Evolutionary conservation across 1,284 basidiomycete species (phyloP).

Genomic region (Albatrellus sp.): DNA sequence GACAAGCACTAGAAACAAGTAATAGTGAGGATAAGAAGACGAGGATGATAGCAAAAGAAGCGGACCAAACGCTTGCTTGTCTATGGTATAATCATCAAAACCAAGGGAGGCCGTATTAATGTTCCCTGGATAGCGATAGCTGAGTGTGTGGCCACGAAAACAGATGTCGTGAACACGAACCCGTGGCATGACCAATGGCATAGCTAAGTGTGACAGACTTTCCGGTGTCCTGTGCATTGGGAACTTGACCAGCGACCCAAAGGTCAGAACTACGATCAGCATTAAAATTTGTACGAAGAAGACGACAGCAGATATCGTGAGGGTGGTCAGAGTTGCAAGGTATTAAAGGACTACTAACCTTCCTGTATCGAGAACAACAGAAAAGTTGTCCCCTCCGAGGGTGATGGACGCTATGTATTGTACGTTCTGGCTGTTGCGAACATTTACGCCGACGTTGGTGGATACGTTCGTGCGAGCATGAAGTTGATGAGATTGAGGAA

Average conservation of each 20-base stretch:
- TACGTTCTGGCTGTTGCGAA: slow-evolving; percentile 42
- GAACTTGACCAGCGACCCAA: slow-evolving; percentile 40
- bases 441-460: slow-evolving; percentile 19
- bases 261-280: slow-evolving; percentile 31
- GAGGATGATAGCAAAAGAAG: background rate
- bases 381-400: slow-evolving; percentile 20
- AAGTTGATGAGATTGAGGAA: background rate
- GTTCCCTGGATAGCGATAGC: slow-evolving; percentile 31
- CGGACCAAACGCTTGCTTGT: slow-evolving; percentile 57
- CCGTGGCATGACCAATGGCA: slow-evolving; percentile 53
- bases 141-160: background rate
- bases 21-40: background rate
- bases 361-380: slow-evolving; percentile 28
- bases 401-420: slow-evolving; percentile 27
- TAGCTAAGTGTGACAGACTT: slow-evolving; percentile 44
- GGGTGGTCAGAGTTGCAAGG: background rate
- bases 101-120: slow-evolving; percentile 42
- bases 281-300: background rate
- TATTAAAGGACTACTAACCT: slow-evolving; percentile 16
- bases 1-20: slow-evolving; percentile 40
- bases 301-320: background rate
- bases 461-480: slow-evolving; percentile 12
- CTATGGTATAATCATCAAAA: slow-evolving; percentile 44
- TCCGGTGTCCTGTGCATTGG: slow-evolving; percentile 43
- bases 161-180: slow-evolving; percentile 22